Evolutionary conservation across 805 yeast species (phyloP), one percentile per base, ranked within the genome.

Genomic region (Blastobotrys attinorum): DNA sequence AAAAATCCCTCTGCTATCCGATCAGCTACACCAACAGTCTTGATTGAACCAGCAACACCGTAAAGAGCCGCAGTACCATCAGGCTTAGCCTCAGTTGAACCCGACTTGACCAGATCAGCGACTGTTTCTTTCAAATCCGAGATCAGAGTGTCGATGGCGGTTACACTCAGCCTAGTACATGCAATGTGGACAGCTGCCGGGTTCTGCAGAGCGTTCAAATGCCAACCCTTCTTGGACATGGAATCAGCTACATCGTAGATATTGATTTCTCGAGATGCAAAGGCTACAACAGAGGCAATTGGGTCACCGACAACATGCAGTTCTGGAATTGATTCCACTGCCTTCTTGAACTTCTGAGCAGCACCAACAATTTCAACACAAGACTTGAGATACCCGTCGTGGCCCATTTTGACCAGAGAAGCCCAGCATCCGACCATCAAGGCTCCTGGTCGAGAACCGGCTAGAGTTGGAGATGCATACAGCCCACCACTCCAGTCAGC

Each of bases 341-440:
- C 67, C 1, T 56, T 46, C 52, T 75, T 79, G 53, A 88, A 65
- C 43, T 66, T 62, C 57, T 76, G 71, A 1, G 95, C 78, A 3
- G 89, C 76, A 5, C 63, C 53, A 4, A 88, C 77, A 40, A 90
- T 89, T 10, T 76, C 78, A 44, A 61, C 63, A 50, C 95, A 81
- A 1, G 81, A 72, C 48, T 79, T 60, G 4, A 62, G 70, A 61
- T 90, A 90, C 0, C 97, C 97, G n/a, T 76, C 75, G 44, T 76
- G 78, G 32, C 98, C 98, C 44, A 89, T 71, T 49, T 73, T 72
- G 37, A 90, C 65, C 73, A 90, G 66, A 0, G 97, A 88, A 0
- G 96, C 94, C 97, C 97, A 92, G 62, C 97, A 89, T 0, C 97
- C 97, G n/a, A 83, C 97, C 72, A 88, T 83, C 29, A 90, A 69